A percentile compares a stretch with the other conserved stretches of the same genome.
These are phyloP conservation scores for Colletotrichum sp. DNA, from an alignment of 2,329 filamentous ascomycete genomes.

Conservation along the genomic window DNA sequence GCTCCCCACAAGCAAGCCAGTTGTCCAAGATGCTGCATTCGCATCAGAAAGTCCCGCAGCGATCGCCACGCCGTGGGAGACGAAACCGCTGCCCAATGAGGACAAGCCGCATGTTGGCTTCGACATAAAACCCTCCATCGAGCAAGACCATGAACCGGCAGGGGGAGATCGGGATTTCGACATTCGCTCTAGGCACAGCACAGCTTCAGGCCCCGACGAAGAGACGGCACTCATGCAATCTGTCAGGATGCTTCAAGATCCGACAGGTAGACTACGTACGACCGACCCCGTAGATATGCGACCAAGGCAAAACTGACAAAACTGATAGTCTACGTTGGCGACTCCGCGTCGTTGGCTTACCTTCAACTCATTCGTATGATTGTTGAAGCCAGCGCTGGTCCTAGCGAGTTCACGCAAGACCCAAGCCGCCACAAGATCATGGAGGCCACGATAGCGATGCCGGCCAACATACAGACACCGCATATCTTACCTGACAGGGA, in stretches of 20 bases:
- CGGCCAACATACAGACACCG: slow-evolving; percentile 49
- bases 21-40: neutral
- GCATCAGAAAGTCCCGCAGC: slow-evolving; percentile 9
- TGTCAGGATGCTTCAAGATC: slow-evolving; percentile 64
- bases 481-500: slow-evolving; percentile 60
- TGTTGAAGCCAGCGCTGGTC: slow-evolving; percentile 58
- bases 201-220: slow-evolving; percentile 53
- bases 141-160: neutral
- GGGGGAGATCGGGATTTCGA: slow-evolving; percentile 13
- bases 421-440: slow-evolving; percentile 61
- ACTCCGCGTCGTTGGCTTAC: slow-evolving; percentile 66
- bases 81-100: neutral
- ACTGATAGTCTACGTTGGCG: slow-evolving; percentile 62
- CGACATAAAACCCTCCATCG: slow-evolving; percentile 13
- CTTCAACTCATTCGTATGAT: slow-evolving; percentile 66
- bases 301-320: neutral
- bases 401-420: slow-evolving; percentile 63
- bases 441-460: slow-evolving; percentile 56
- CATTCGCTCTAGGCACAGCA: slow-evolving; percentile 39
- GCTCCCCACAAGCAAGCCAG: neutral
- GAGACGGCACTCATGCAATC: slow-evolving; percentile 61
- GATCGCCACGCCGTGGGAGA: slow-evolving; percentile 8
- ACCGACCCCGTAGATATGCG: neutral
- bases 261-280: slow-evolving; percentile 61
- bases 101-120: slow-evolving; percentile 6